Percentiles rank a stretch among this genome's conserved stretches.
phyloP scores from a whole-genome alignment of 345 rosid species.

The Lepidium didymum region DNA sequence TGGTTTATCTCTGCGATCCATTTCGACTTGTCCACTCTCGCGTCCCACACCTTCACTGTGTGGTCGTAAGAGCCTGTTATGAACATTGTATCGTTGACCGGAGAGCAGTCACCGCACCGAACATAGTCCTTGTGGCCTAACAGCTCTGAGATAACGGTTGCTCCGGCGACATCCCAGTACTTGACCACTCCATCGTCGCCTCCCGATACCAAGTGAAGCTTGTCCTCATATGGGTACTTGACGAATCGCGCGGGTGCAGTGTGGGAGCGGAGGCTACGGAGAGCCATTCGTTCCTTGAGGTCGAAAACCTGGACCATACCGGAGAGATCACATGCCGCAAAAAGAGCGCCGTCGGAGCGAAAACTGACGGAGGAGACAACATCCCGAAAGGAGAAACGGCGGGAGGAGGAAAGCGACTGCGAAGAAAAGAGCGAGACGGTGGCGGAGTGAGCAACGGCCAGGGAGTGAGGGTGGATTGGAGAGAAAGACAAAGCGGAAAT shows the following conservation, averaged over 20 bases:
- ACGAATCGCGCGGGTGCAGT: slow-evolving; percentile 71
- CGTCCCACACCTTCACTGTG: slow-evolving; percentile 86
- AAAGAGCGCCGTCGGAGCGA: slow-evolving; percentile 78
- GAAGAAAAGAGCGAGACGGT: slow-evolving; percentile 60
- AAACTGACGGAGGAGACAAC: slow-evolving; percentile 73
- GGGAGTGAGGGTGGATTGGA: slow-evolving; percentile 41
- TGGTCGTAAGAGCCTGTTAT: slow-evolving; percentile 93
- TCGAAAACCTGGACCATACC: slow-evolving; percentile 74
- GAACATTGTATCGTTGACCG: slow-evolving; percentile 53
- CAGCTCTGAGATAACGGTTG: slow-evolving; percentile 49
- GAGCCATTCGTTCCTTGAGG: slow-evolving; percentile 57
- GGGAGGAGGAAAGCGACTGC: slow-evolving; percentile 36
- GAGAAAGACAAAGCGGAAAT: slow-evolving; percentile 66
- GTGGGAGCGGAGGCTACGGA: slow-evolving; percentile 83
- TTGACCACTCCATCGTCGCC: slow-evolving; percentile 89
- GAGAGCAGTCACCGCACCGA: slow-evolving; percentile 85
- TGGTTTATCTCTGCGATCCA: slow-evolving; percentile 67
- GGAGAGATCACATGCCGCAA: slow-evolving; percentile 82
- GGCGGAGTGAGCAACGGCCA: slow-evolving; percentile 74
- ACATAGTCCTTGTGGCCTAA: slow-evolving; percentile 87
- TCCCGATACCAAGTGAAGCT: slow-evolving; percentile 83
- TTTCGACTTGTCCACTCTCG: slow-evolving; percentile 47
- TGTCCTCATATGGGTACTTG: slow-evolving; percentile 65
- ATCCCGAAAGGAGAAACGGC: slow-evolving; percentile 60
- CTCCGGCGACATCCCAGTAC: slow-evolving; percentile 89